These are phyloP conservation scores for Blepharisma japonicum DNA, from an alignment of 73 alveolate genomes.

Conservation along the genomic window DNA sequence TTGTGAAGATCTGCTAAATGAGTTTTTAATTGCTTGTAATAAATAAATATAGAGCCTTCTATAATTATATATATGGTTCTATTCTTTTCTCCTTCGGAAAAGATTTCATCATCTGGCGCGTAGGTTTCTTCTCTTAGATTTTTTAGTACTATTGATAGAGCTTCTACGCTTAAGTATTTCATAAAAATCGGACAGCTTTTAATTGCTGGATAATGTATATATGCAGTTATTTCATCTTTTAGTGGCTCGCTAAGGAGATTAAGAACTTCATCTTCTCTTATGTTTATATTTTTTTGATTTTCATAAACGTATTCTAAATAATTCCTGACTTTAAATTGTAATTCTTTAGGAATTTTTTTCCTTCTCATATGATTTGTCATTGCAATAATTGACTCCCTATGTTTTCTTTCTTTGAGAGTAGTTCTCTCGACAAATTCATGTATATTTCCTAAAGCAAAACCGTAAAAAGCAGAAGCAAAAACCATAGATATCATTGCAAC, in stretches of 20 bases:
- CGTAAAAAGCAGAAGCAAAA: constrained; percentile 65
- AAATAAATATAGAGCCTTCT: constrained; percentile 46
- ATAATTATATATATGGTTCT: constrained; percentile 60
- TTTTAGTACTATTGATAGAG: constrained; percentile 39
- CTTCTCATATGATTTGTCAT: constrained; percentile 44
- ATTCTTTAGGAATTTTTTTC: constrained; percentile 40
- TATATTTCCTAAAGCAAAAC: constrained; percentile 57
- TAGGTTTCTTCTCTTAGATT: constrained; percentile 42
- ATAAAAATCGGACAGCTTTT: constrained; percentile 43
- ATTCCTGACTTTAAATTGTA: constrained; percentile 39
- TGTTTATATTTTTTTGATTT: constrained; percentile 30
- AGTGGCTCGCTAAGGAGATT: background rate
- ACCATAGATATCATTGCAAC: constrained; percentile 45
- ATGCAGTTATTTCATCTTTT: no score
- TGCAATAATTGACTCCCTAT: constrained; percentile 34
- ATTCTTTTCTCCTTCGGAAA: constrained; percentile 45
- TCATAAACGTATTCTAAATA: constrained; percentile 48
- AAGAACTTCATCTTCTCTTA: constrained; percentile 40
- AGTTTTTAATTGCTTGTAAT: constrained; percentile 26
- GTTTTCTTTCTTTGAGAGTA: constrained; percentile 33
- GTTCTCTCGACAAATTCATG: constrained; percentile 45
- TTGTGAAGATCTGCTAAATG: background rate
- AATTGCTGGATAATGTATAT: constrained; percentile 26
- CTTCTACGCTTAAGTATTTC: constrained; percentile 34
- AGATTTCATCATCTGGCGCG: constrained; percentile 51